Percentiles rank a stretch among this genome's conserved stretches.
These are phyloP conservation scores for Coccomyxa sp. DNA, from an alignment of 139 green algal species.

Conservation along the genomic window DNA sequence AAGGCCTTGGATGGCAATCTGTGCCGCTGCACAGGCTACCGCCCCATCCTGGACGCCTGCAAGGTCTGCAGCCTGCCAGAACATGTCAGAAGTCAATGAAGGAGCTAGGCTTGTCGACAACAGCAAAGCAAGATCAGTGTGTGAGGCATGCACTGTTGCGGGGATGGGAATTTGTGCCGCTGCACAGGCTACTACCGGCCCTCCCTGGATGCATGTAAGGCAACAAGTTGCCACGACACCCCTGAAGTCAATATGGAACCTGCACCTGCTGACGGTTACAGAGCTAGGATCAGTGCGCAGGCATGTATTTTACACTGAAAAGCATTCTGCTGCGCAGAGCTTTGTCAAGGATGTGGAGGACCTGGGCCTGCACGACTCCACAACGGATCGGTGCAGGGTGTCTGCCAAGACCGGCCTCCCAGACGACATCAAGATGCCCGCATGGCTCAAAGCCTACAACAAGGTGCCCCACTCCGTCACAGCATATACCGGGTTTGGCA, in stretches of 20 bases:
- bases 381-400: not conserved
- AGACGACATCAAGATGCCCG: not conserved
- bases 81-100: not conserved
- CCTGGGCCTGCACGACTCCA: not conserved
- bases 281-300: too few species aligned
- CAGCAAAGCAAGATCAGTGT: not conserved
- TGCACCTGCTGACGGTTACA: too few species aligned
- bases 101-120: not conserved
- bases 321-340: too few species aligned
- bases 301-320: too few species aligned
- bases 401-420: not conserved
- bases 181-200: conserved; percentile 72
- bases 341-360: not conserved
- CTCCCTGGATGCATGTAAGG: conserved; percentile 56
- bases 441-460: not conserved
- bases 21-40: conserved; percentile 77
- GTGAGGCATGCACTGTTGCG: not conserved
- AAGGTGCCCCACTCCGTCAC: not conserved
- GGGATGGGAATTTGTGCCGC: too few species aligned
- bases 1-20: conserved; percentile 71
- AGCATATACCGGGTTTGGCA: not conserved
- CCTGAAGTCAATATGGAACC: too few species aligned
- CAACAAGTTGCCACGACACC: too few species aligned
- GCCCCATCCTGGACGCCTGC: conserved; percentile 6
- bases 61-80: not conserved